Conservation (phyloP, 2,329 filamentous ascomycete genomes). For the Didymellaceae sp. region DNA sequence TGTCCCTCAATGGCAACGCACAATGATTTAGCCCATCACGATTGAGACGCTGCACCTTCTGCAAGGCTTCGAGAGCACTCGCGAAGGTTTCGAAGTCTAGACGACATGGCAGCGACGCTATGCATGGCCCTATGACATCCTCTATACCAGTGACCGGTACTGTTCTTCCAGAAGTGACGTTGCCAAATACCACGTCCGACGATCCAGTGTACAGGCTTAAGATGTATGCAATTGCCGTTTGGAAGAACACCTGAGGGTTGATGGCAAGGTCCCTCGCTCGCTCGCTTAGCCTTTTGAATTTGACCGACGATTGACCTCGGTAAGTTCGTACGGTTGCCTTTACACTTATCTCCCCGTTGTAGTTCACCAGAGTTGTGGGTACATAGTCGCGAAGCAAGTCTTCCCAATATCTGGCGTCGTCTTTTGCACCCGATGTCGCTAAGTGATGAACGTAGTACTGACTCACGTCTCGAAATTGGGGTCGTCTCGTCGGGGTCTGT, state of each 20-base stretch:
- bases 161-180: conserved; percentile 81
- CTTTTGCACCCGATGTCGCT: background rate
- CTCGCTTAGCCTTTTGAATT: conserved; percentile 18
- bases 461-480: conserved; percentile 68
- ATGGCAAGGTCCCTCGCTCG: conserved; percentile 49
- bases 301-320: conserved; percentile 29
- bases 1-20: conserved; percentile 69
- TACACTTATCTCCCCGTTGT: conserved; percentile 51
- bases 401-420: conserved; percentile 68
- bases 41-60: conserved; percentile 69
- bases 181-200: conserved; percentile 74
- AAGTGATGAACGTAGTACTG: conserved; percentile 44
- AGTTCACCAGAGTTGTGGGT: conserved; percentile 64
- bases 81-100: conserved; percentile 61
- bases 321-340: conserved; percentile 17
- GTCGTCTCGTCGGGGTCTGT: conserved; percentile 48
- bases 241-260: conserved; percentile 75
- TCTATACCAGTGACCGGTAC: conserved; percentile 75
- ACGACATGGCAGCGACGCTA: conserved; percentile 77
- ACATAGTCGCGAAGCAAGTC: conserved; percentile 66
- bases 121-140: conserved; percentile 77
- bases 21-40: conserved; percentile 70
- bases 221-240: conserved; percentile 72
- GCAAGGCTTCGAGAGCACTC: conserved; percentile 66
- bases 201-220: conserved; percentile 69